Conservation (phyloP, 768 basidiomycete species). For the Lactarius trivialis region DNA sequence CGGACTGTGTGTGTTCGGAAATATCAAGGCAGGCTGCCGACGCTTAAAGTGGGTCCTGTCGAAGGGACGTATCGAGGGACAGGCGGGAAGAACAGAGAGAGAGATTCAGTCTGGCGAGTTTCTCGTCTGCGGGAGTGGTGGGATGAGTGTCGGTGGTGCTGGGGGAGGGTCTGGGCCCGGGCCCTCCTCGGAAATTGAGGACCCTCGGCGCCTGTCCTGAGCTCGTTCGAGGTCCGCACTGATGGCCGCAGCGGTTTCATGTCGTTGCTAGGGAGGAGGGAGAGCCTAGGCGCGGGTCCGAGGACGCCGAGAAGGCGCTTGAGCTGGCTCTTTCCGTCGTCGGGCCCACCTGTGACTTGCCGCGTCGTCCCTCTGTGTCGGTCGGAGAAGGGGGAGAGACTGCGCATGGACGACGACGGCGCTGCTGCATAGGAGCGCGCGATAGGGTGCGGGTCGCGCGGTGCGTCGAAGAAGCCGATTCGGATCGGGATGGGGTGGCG, state of each 20-base stretch:
- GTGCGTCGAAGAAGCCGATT: slow-evolving; percentile 53
- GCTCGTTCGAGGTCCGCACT: background rate
- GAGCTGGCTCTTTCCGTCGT: slow-evolving; percentile 52
- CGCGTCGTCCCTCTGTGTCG: slow-evolving; percentile 59
- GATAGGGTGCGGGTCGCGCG: slow-evolving; percentile 36
- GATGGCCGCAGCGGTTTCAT: background rate
- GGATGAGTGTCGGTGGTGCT: background rate
- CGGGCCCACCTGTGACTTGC: slow-evolving; percentile 68
- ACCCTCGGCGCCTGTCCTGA: background rate
- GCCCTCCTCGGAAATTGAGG: background rate
- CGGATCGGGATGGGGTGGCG: slow-evolving; percentile 63
- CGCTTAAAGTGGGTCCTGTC: background rate
- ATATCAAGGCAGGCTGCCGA: too few species aligned
- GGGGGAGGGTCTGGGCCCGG: background rate
- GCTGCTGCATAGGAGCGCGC: slow-evolving; percentile 41
- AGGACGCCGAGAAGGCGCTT: slow-evolving; percentile 60
- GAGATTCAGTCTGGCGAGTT: background rate
- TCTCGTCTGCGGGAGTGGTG: background rate
- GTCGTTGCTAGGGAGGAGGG: slow-evolving; percentile 54
- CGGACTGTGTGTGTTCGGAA: too few species aligned
- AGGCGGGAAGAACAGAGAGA: background rate
- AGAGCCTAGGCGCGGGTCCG: slow-evolving; percentile 55
- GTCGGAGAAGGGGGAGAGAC: slow-evolving; percentile 39
- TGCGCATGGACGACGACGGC: slow-evolving; percentile 39
- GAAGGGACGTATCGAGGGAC: background rate